These are phyloP conservation scores for Fusarium clavum DNA, from an alignment of 2,329 filamentous ascomycete species.

Conservation along the genomic window DNA sequence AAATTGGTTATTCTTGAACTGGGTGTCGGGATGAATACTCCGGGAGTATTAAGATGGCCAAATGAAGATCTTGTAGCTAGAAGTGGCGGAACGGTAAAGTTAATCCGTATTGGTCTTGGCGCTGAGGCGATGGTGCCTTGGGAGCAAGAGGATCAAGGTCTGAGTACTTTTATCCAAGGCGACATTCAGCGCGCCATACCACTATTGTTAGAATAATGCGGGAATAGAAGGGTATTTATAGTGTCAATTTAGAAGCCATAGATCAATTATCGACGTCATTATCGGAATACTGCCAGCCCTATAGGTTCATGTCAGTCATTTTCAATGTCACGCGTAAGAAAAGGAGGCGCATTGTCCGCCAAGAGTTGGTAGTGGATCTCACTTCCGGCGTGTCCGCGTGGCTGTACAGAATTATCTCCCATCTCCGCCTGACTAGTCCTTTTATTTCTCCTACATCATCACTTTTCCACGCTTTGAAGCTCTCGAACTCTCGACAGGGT, in stretches of 20 bases:
- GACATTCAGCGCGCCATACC: conserved; percentile 21
- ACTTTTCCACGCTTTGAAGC: not conserved
- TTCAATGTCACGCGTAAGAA: conserved; percentile 1
- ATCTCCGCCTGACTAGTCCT: conserved; percentile 13
- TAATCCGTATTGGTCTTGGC: conserved; percentile 37
- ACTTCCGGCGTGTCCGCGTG: conserved; percentile 31
- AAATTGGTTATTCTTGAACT: conserved; percentile 39
- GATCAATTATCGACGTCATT: not conserved
- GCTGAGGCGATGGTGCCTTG: conserved; percentile 37
- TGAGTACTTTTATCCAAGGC: conserved; percentile 40
- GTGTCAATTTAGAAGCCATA: too few relatives aligned
- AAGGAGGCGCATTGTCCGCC: conserved; percentile 29
- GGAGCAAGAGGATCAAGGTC: conserved; percentile 31
- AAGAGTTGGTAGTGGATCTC: conserved; percentile 18
- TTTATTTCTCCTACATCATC: conserved; percentile 2
- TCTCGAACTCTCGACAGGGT: not conserved
- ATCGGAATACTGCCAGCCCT: not conserved
- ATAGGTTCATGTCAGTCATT: not conserved
- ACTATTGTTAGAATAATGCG: not conserved
- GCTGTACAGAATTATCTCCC: conserved; percentile 17
- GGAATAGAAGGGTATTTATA: not conserved
- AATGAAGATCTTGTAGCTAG: conserved; percentile 38
- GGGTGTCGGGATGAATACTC: conserved; percentile 41
- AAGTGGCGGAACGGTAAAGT: conserved; percentile 24
- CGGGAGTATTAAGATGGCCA: conserved; percentile 40